Percentiles rank a stretch among this genome's conserved stretches.
Conservation (phyloP, 2,329 filamentous ascomycete genomes). For the Pseudogymnoascus sp. region DNA sequence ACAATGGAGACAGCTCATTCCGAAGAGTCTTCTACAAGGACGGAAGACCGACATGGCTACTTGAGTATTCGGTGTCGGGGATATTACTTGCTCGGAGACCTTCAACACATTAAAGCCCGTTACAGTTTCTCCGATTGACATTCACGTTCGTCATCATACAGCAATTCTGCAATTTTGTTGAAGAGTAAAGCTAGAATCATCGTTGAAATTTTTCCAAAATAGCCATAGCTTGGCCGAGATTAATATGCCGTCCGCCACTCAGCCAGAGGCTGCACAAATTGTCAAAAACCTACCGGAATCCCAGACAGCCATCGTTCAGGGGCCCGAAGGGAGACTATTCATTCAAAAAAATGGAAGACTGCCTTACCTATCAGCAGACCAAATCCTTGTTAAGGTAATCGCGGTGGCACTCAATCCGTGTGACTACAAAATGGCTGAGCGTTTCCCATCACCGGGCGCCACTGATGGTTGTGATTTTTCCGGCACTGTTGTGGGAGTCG, state of each 20-base stretch:
- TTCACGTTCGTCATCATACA: neutral
- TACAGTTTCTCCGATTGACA: neutral
- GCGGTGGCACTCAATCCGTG: conserved; percentile 27
- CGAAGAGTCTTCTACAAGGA: neutral
- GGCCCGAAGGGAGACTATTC: neutral
- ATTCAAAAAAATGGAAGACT: neutral
- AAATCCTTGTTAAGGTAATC: conserved; percentile 18
- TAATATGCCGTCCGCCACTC: neutral
- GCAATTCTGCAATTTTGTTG: neutral
- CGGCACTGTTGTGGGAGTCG: conserved; percentile 24
- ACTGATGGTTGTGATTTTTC: conserved; percentile 28
- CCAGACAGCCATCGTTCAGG: neutral
- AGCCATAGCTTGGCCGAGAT: neutral
- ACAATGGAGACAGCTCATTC: neutral
- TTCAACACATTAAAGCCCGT: neutral
- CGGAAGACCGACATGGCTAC: neutral
- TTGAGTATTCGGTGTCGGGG: neutral
- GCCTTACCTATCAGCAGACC: conserved; percentile 11
- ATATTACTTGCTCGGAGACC: neutral
- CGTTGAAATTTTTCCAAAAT: neutral
- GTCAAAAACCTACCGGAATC: neutral
- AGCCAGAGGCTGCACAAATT: neutral
- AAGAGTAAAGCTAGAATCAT: neutral
- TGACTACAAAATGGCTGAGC: conserved; percentile 27
- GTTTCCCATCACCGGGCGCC: conserved; percentile 19